Conservation (phyloP, 2,329 filamentous ascomycete species). For the Fusarium chuoi region DNA sequence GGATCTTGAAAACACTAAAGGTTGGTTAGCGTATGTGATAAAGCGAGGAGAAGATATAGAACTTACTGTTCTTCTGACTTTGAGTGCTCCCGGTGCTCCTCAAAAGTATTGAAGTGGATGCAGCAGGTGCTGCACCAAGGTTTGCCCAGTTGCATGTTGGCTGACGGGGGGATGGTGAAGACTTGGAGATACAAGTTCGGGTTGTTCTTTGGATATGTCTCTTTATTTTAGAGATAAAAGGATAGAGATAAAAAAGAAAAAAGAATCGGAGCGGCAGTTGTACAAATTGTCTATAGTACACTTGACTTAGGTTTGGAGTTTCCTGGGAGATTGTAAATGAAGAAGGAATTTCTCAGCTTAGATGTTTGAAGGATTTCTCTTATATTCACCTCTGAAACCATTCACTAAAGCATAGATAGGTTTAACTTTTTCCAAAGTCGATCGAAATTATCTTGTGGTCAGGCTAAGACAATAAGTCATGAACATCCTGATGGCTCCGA, state of each 20-base stretch:
- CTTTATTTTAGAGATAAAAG: not conserved
- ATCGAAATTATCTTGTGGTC: not conserved
- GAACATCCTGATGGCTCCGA: no score
- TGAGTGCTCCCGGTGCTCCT: not conserved
- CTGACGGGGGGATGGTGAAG: not conserved
- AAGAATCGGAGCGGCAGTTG: no score
- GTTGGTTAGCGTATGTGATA: not conserved
- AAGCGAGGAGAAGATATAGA: accelerated
- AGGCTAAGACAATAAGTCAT: not conserved
- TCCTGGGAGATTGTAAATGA: not conserved
- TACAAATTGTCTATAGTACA: not conserved
- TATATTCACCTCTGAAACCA: not conserved
- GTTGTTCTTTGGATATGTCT: not conserved
- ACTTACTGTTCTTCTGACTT: slow-evolving; percentile 5
- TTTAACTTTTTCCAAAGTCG: no score
- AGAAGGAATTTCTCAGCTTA: not conserved
- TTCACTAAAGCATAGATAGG: no score
- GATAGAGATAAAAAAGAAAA: not conserved
- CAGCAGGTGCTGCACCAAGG: not conserved
- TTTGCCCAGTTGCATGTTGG: not conserved
- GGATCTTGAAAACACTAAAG: not conserved
- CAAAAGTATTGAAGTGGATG: not conserved
- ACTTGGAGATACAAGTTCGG: not conserved
- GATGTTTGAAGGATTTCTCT: not conserved
- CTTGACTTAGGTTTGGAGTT: not conserved